Evolutionary conservation across 2,329 filamentous ascomycete genomes (phyloP).

Genomic region (Didymella sp.): DNA sequence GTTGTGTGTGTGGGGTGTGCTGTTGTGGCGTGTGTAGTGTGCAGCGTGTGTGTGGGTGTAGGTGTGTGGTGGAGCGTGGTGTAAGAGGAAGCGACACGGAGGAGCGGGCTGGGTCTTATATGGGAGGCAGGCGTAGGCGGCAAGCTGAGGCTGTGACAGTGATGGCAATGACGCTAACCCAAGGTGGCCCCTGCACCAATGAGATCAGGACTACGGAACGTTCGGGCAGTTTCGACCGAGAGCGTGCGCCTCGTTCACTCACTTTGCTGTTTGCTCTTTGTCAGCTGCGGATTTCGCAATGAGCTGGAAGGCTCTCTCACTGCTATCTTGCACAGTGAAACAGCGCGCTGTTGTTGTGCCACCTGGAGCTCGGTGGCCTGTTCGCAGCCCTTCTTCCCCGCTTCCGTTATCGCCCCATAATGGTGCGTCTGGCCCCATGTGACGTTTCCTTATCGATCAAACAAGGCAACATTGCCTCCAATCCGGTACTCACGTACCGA

Average conservation of each 20-base stretch:
- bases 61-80: conserved; percentile 20
- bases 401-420: conserved; percentile 38
- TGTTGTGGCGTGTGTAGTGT: conserved; percentile 21
- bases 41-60: conserved; percentile 16
- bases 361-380: conserved; percentile 17
- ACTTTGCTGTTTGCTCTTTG: conserved; percentile 24
- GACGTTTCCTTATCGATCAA: conserved; percentile 32
- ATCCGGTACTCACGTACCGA: conserved; percentile 23
- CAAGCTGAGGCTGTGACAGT: conserved; percentile 46
- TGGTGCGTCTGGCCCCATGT: conserved; percentile 30
- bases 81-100: conserved; percentile 24
- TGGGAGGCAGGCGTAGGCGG: conserved; percentile 37
- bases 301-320: conserved; percentile 4
- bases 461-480: conserved; percentile 24
- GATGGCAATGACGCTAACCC: conserved; percentile 42
- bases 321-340: neutral
- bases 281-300: conserved; percentile 18
- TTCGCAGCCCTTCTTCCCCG: conserved; percentile 29
- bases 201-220: conserved; percentile 39
- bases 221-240: conserved; percentile 44
- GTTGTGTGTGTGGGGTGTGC: conserved; percentile 15
- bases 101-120: conserved; percentile 40
- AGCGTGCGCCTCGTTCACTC: conserved; percentile 18
- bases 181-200: conserved; percentile 42
- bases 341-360: conserved; percentile 14